Percentiles rank a stretch among this genome's conserved stretches.
Conservation (phyloP, 2,329 filamentous ascomycete species). For the Diplodia intermedia region DNA sequence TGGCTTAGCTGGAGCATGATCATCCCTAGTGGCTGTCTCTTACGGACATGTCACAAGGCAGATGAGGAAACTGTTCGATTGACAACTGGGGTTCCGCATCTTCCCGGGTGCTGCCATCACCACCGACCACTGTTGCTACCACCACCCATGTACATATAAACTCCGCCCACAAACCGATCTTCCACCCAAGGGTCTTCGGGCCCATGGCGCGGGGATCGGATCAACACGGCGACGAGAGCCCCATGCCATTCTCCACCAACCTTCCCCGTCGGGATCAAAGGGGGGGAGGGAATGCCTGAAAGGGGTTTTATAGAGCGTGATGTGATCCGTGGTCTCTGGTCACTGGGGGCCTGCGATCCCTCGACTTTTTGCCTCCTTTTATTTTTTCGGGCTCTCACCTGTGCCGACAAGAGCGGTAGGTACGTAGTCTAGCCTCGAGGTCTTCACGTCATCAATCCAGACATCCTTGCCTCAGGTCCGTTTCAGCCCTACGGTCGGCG, state of each 20-base stretch:
- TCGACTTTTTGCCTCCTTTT: no score
- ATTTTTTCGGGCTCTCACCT: no score
- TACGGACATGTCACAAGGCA: not conserved
- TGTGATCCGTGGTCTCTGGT: no score
- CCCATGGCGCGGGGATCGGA: not conserved
- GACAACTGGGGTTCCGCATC: not conserved
- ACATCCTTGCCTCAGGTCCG: constrained; percentile 27
- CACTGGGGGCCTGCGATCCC: no score
- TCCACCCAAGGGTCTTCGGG: not conserved
- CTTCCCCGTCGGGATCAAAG: not conserved
- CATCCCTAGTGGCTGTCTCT: not conserved
- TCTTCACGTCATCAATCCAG: not conserved
- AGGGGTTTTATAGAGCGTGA: not conserved
- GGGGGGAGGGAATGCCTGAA: not conserved
- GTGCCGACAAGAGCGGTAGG: not conserved
- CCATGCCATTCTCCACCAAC: not conserved
- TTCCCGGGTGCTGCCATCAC: not conserved
- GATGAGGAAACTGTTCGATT: not conserved
- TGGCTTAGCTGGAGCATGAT: not conserved
- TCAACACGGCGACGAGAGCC: not conserved
- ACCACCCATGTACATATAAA: not conserved
- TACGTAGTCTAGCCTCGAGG: not conserved
- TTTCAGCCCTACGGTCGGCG: constrained; percentile 21
- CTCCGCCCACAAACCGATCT: not conserved
- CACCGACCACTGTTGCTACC: no score